phyloP scores from a whole-genome alignment of 306 rosid genomes.

The Comarum palustre region DNA sequence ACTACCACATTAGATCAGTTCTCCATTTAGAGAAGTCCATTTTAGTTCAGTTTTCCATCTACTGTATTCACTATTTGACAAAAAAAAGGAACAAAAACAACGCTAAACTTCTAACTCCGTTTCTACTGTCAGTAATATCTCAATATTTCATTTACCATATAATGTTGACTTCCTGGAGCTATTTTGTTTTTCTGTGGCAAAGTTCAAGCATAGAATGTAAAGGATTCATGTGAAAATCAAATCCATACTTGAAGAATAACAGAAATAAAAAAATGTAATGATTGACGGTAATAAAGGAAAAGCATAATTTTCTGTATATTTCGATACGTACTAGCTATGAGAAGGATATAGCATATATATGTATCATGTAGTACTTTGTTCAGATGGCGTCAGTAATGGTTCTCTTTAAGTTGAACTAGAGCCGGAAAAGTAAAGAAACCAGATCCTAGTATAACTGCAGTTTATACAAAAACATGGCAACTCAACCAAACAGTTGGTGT shows the following conservation, averaged over 20 bases:
- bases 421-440: neutral
- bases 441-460: neutral
- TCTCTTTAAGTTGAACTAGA: neutral
- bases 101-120: neutral
- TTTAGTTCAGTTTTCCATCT: neutral
- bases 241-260: neutral
- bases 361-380: neutral
- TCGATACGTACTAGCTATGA: too few relatives aligned
- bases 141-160: neutral
- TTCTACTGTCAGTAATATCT: neutral
- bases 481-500: neutral
- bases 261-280: neutral
- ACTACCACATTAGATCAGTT: neutral
- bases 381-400: neutral
- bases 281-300: neutral
- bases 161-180: neutral
- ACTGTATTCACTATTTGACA: neutral
- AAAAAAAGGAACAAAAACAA: neutral
- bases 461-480: neutral
- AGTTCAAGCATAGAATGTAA: neutral
- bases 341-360: neutral
- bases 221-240: neutral
- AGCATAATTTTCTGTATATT: too few relatives aligned
- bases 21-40: neutral
- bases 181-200: neutral